These are phyloP conservation scores for Sphagnum fallax DNA, from an alignment of 228 moss, liverwort and hornwort genomes.

Conservation along the genomic window DNA sequence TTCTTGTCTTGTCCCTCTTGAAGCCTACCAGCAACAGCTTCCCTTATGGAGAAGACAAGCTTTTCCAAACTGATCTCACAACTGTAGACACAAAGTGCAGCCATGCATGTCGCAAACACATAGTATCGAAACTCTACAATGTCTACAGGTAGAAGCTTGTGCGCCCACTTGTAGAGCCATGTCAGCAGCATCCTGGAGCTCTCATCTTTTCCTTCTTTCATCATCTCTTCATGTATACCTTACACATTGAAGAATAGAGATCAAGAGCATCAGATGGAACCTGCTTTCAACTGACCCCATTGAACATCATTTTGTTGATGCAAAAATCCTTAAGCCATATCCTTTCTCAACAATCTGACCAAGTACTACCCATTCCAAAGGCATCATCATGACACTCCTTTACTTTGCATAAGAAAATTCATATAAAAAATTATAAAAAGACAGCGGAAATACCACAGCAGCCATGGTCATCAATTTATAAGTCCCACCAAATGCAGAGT, in stretches of 20 bases:
- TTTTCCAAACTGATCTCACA: slow-evolving; percentile 1
- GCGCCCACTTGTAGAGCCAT: slow-evolving; percentile 3
- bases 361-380: too few species aligned
- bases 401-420: too few species aligned
- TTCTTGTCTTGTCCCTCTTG: neutral
- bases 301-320: too few species aligned
- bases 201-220: slow-evolving; percentile 4
- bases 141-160: neutral
- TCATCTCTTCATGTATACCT: slow-evolving; percentile 1
- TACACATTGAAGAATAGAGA: slow-evolving; percentile 1
- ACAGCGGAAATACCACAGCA: too few species aligned
- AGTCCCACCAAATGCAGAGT: too few species aligned
- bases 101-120: slow-evolving; percentile 3
- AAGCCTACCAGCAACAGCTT: neutral
- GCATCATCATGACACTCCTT: too few species aligned
- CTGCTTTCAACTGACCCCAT: too few species aligned
- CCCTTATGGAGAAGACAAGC: neutral
- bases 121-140: slow-evolving; percentile 1
- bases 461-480: too few species aligned
- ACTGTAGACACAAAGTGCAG: neutral
- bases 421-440: too few species aligned
- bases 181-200: slow-evolving; percentile 3
- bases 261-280: neutral
- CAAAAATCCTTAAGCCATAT: too few species aligned
- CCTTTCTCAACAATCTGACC: too few species aligned